Conservation (phyloP, 768 basidiomycete genomes). For the Hortiboletus campestris region DNA sequence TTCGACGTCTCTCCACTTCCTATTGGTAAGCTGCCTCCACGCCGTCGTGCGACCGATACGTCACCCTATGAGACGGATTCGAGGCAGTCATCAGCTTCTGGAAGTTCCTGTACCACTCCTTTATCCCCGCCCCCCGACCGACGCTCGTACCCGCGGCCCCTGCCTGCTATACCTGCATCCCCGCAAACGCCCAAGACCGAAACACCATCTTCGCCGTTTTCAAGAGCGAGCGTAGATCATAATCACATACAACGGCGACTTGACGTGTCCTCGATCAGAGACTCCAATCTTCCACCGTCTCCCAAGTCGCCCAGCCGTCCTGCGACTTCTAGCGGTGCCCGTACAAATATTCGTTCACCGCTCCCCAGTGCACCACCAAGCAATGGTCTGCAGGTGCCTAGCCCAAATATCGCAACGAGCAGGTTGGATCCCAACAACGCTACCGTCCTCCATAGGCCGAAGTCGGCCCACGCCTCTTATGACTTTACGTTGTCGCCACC, state of each 20-base stretch:
- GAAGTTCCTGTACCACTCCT: slow-evolving; percentile 8
- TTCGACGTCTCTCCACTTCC: not conserved
- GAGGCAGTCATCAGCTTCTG: slow-evolving; percentile 26
- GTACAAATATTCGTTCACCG: slow-evolving; percentile 8
- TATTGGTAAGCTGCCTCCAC: slow-evolving; percentile 10
- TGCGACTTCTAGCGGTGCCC: slow-evolving; percentile 39
- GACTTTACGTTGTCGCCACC: slow-evolving; percentile 12
- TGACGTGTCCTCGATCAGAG: not conserved
- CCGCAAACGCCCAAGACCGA: slow-evolving; percentile 20
- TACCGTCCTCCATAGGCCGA: slow-evolving; percentile 16
- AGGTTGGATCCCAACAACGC: slow-evolving; percentile 1
- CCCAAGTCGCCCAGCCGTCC: slow-evolving; percentile 33
- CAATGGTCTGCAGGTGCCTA: slow-evolving; percentile 1
- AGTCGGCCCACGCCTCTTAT: slow-evolving; percentile 28
- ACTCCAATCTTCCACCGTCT: not conserved
- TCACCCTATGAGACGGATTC: slow-evolving; percentile 12
- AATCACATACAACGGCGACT: slow-evolving; percentile 12
- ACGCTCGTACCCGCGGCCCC: slow-evolving; percentile 13
- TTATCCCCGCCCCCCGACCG: slow-evolving; percentile 9
- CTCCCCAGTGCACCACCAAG: not conserved
- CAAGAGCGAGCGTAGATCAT: slow-evolving; percentile 20
- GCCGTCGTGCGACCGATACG: not conserved
- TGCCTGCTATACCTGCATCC: slow-evolving; percentile 32
- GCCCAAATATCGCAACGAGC: not conserved
- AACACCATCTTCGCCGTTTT: slow-evolving; percentile 17